Conservation (phyloP, 2,329 filamentous ascomycete genomes). For the Penicillium sclerotiorum region DNA sequence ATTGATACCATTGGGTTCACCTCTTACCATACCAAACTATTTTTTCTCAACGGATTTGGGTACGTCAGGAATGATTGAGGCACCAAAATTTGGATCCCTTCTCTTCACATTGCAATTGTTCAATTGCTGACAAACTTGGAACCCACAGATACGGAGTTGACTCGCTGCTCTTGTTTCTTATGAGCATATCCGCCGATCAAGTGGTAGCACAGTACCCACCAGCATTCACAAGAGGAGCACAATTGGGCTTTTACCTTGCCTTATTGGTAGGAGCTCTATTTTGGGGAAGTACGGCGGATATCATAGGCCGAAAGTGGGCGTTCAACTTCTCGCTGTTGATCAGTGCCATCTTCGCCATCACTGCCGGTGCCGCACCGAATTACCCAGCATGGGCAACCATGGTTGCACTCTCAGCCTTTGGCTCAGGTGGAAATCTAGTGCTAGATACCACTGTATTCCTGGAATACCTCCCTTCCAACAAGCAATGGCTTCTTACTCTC, state of each 20-base stretch:
- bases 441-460: conserved; percentile 21
- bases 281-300: conserved; percentile 20
- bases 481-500: conserved; percentile 21
- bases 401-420: conserved; percentile 19
- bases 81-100: too few relatives aligned
- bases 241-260: conserved; percentile 18
- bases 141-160: conserved; percentile 16
- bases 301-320: conserved; percentile 21
- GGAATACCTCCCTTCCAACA: conserved; percentile 19
- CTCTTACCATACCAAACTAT: conserved; percentile 60
- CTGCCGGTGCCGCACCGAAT: conserved; percentile 15
- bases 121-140: too few relatives aligned
- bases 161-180: conserved; percentile 16
- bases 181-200: conserved; percentile 20
- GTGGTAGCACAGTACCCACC: conserved; percentile 18
- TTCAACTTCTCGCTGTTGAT: conserved; percentile 22
- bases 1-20: conserved; percentile 60
- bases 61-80: conserved; percentile 26
- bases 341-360: conserved; percentile 20
- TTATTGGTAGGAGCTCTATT: conserved; percentile 17
- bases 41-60: conserved; percentile 64
- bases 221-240: conserved; percentile 13
- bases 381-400: conserved; percentile 15
- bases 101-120: too few relatives aligned
- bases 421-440: conserved; percentile 20